Base-by-base conservation (phyloP, 2,329 filamentous ascomycete genomes). In the Teratosphaeria epicoccoides region DNA sequence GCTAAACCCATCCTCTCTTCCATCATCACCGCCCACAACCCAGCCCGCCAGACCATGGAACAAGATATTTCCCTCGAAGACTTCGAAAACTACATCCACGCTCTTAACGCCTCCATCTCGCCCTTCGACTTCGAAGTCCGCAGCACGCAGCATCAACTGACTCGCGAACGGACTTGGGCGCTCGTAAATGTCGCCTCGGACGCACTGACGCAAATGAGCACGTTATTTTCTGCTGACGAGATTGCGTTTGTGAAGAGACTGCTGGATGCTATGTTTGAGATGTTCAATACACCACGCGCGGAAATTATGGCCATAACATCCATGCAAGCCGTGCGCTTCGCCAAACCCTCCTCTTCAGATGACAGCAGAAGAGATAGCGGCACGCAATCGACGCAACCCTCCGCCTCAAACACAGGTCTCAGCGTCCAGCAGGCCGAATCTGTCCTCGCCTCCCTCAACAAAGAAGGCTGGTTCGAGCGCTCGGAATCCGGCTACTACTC, bases 181-280 rank as follows among this genome's bases (percentile, higher is more conserved):
- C 76, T 98, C 28, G 84, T 97, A 46, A 98, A 98, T 70, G 88
- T 85, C 1, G 84, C 86, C 9, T 88, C 85, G 55, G 93, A 98
- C 68, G 75, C 84, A 0, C 74, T 91, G 54, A 94, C 88, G 0
- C 91, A 96, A 63, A 77, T 96, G 37, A 88, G 90, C 1, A 97
- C 93, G 0, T 82, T 80, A 0, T 87, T 86, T 65, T 79, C 77
- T 6, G 73, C 88, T 0, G 89, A 95, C 59, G 90, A 97, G 71
- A 87, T 97, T 26, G 82, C 86, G 0, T 98, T 88, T 66, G 80
- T 97, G 50, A 93, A 94, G 70, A 78, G 93, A 7, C 68, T 96
- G 2, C 78, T 98, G 0, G 90, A 96, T 66, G 82, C 80, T 60
- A 95, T 98, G 80, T 98, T 97, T 65, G 88, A 94, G 57, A 85